phyloP scores from a whole-genome alignment of 345 rosid species.

The Aegle marmelos region DNA sequence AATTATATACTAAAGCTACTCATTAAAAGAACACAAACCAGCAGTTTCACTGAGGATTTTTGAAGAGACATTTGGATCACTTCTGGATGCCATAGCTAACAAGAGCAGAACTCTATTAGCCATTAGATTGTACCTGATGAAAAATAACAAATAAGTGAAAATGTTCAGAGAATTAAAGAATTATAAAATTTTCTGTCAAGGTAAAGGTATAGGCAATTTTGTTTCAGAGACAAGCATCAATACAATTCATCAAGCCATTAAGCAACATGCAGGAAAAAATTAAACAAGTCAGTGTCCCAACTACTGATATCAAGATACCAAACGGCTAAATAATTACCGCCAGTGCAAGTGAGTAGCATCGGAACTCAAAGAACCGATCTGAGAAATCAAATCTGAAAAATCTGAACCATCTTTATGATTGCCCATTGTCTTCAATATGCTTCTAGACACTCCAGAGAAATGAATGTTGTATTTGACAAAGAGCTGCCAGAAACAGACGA shows the following conservation, averaged over 20 bases:
- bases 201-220: not conserved
- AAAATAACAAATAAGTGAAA: not conserved
- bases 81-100: slow-evolving; percentile 85
- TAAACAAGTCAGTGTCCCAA: slow-evolving; percentile 6
- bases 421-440: slow-evolving; percentile 61
- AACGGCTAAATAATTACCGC: slow-evolving; percentile 56
- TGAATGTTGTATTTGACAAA: slow-evolving; percentile 97
- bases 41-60: slow-evolving; percentile 82
- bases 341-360: slow-evolving; percentile 90
- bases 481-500: slow-evolving; percentile 52
- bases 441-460: slow-evolving; percentile 85
- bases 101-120: slow-evolving; percentile 95
- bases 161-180: not conserved
- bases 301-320: slow-evolving; percentile 11
- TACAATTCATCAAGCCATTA: not conserved
- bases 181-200: not conserved
- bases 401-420: slow-evolving; percentile 59
- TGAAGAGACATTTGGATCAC: slow-evolving; percentile 61
- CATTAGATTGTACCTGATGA: slow-evolving; percentile 89
- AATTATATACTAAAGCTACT: not conserved
- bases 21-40: slow-evolving; percentile 47
- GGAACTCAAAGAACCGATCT: slow-evolving; percentile 83
- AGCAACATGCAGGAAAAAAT: not conserved
- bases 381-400: slow-evolving; percentile 79
- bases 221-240: slow-evolving; percentile 12